Evolutionary conservation across 805 yeast species (phyloP).

Genomic region (Yarrowia bubula): DNA sequence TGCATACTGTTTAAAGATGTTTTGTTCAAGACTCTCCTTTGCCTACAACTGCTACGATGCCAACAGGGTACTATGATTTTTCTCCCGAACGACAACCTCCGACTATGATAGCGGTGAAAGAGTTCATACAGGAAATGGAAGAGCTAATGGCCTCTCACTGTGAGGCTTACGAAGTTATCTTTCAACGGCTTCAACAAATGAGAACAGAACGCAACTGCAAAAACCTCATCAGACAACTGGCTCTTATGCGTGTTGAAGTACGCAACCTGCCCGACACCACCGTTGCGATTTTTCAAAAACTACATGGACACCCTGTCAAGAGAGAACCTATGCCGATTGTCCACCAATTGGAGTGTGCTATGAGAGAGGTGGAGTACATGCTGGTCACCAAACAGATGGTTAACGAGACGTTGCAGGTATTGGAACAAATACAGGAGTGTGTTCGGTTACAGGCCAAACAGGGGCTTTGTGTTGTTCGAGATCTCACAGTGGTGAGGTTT

Average conservation of each 20-base stretch:
- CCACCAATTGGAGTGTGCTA: too few species aligned
- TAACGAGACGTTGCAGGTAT: too few species aligned
- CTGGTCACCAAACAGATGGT: too few species aligned
- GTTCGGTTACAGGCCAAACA: not conserved
- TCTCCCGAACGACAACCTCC: too few species aligned
- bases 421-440: not conserved
- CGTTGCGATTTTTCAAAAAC: not conserved
- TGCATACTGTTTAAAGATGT: too few species aligned
- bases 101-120: too few species aligned
- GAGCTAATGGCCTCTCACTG: not conserved
- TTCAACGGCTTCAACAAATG: not conserved
- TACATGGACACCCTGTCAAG: not conserved
- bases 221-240: not conserved
- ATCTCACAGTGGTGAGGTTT: not conserved
- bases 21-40: too few species aligned
- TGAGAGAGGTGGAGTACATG: too few species aligned
- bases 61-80: too few species aligned
- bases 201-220: not conserved
- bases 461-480: not conserved
- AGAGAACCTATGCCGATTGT: not conserved
- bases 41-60: too few species aligned
- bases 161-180: not conserved
- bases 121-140: too few species aligned
- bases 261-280: not conserved
- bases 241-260: not conserved